Percentiles rank a stretch among this genome's conserved stretches.
phyloP scores from a whole-genome alignment of 1,284 basidiomycete genomes.

The Wallemia mellicola region DNA sequence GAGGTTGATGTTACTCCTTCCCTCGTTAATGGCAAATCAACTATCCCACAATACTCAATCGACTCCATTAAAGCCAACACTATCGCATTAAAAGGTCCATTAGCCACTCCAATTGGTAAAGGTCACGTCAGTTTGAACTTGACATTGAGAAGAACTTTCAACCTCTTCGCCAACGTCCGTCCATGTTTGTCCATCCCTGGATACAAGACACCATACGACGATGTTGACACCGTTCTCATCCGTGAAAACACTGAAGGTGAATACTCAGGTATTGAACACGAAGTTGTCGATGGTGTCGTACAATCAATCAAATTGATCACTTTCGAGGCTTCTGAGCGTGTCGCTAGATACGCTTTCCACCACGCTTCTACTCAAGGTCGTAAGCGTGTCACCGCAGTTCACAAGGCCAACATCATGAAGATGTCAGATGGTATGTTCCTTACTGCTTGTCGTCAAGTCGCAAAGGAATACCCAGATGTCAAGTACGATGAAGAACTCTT shows the following conservation, averaged over 20 bases:
- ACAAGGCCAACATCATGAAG: constrained; percentile 99
- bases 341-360: constrained; percentile 95
- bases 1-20: constrained; percentile 90
- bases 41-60: constrained; percentile 78
- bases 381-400: constrained; percentile 85
- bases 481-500: constrained; percentile 87
- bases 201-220: constrained; percentile 92
- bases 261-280: constrained; percentile 97
- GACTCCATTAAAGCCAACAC: constrained; percentile 86
- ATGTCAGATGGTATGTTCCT: constrained; percentile 99
- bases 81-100: constrained; percentile 70
- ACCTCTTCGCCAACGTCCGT: constrained; percentile 91
- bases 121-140: constrained; percentile 95
- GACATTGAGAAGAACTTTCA: constrained; percentile 86
- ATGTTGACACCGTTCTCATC: constrained; percentile 93
- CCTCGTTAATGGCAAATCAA: constrained; percentile 79
- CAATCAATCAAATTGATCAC: constrained; percentile 99
- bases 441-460: constrained; percentile 81
- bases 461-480: constrained; percentile 84
- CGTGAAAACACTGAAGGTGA: constrained; percentile 99
- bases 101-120: constrained; percentile 52
- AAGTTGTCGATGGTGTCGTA: constrained; percentile 90
- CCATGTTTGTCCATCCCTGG: constrained; percentile 88
- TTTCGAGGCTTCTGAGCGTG: constrained; percentile 93
- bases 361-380: constrained; percentile 69